Conservation (phyloP, 2,329 filamentous ascomycete genomes). For the Fusarium pseudocircinatum region DNA sequence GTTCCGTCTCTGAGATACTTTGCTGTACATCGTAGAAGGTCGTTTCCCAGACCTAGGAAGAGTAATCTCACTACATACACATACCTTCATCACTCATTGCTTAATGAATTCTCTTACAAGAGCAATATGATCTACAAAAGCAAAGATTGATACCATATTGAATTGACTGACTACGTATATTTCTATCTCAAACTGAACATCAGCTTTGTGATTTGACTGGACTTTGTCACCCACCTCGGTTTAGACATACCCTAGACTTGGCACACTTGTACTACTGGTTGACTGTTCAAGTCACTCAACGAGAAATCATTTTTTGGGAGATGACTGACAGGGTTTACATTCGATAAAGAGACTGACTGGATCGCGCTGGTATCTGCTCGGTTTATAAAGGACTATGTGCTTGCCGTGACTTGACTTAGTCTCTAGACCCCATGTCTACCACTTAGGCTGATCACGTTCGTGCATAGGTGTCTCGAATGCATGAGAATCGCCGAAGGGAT, state of each 20-base stretch:
- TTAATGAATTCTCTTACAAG: not conserved
- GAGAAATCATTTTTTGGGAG: not conserved
- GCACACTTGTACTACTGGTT: not conserved
- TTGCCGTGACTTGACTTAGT: not conserved
- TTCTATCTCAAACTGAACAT: not conserved
- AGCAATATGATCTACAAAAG: not conserved
- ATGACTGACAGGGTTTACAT: not conserved
- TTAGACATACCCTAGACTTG: not conserved
- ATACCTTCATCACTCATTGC: not conserved
- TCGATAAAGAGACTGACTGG: not conserved
- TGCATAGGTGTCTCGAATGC: slow-evolving; percentile 59
- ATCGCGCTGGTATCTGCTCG: not conserved
- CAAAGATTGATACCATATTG: not conserved
- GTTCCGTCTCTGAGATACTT: not conserved
- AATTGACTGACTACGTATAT: not conserved
- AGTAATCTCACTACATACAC: not conserved
- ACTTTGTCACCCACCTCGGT: not conserved
- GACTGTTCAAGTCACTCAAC: not conserved
- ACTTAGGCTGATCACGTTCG: slow-evolving; percentile 46
- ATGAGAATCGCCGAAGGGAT: slow-evolving; percentile 88
- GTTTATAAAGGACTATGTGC: not conserved
- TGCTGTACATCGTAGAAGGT: not conserved
- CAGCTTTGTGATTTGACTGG: not conserved
- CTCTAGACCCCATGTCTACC: slow-evolving; percentile 30
- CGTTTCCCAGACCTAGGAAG: not conserved